These are phyloP conservation scores for Solanum piurae DNA, from an alignment of 257 asterid species.

Conservation along the genomic window DNA sequence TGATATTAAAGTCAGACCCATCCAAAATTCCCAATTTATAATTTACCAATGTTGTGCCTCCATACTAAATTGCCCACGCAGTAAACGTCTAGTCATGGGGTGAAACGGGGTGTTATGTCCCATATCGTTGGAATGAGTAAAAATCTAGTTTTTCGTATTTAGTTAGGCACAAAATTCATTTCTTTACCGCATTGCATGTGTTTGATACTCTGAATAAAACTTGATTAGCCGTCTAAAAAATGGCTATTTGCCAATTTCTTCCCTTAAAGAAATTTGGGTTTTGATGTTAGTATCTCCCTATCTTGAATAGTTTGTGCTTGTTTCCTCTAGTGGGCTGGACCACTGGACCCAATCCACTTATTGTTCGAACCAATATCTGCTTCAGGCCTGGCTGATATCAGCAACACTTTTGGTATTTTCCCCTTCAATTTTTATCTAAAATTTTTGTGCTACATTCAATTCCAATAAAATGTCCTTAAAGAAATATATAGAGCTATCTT, in stretches of 20 bases:
- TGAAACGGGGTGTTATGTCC: background rate
- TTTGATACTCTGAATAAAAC: background rate
- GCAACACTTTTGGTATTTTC: background rate
- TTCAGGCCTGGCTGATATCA: background rate
- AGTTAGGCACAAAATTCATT: background rate
- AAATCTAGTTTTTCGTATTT: background rate
- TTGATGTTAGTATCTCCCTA: background rate
- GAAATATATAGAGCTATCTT: background rate
- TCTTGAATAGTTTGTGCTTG: background rate
- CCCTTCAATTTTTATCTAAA: background rate
- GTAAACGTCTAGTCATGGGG: background rate
- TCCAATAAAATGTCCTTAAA: background rate
- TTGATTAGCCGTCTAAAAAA: background rate
- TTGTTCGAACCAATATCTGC: background rate
- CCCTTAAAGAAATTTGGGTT: background rate
- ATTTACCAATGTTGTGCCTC: background rate
- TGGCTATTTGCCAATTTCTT: background rate
- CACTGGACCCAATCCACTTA: background rate
- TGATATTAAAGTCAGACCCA: accelerated
- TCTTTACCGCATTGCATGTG: too few species aligned
- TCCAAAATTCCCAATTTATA: background rate
- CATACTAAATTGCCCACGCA: too few species aligned
- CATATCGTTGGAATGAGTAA: background rate
- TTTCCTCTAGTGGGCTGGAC: background rate
- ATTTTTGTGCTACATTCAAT: background rate